phyloP scores from a whole-genome alignment of 805 yeast species.

The Barnettozyma sp. region DNA sequence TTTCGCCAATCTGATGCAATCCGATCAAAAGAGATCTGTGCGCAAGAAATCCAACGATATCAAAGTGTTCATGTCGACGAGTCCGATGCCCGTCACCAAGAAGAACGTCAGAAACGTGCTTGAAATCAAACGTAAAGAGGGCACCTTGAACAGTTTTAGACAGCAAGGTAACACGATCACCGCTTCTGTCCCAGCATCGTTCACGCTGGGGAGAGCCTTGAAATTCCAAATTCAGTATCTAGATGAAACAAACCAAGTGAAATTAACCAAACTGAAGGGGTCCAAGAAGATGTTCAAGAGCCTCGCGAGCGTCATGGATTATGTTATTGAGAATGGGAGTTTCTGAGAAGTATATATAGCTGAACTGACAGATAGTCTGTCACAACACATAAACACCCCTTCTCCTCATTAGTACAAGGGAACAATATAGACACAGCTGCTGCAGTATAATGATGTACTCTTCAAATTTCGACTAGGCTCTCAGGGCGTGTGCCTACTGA shows the following conservation, averaged over 20 bases:
- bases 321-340: constrained; percentile 35
- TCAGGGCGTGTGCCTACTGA: too few relatives aligned
- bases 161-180: constrained; percentile 37
- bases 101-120: constrained; percentile 32
- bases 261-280: constrained; percentile 39
- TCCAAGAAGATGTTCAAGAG: constrained; percentile 39
- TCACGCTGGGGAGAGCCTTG: constrained; percentile 39
- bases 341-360: too few relatives aligned
- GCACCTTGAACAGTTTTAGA: constrained; percentile 40
- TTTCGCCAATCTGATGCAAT: constrained; percentile 24
- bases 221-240: constrained; percentile 39
- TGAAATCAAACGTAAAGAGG: constrained; percentile 42
- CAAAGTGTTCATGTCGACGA: constrained; percentile 14
- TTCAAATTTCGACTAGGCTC: too few relatives aligned
- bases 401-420: too few relatives aligned
- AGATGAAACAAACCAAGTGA: constrained; percentile 33
- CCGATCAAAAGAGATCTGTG: constrained; percentile 13
- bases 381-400: too few relatives aligned
- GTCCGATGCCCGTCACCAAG: constrained; percentile 19
- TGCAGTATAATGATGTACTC: too few relatives aligned
- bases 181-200: constrained; percentile 42
- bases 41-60: constrained; percentile 8
- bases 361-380: too few relatives aligned
- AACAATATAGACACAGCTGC: too few relatives aligned
- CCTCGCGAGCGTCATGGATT: constrained; percentile 36